Evolutionary conservation across 2,329 filamentous ascomycete genomes (phyloP), one percentile per base, ranked within the genome.

Genomic region (Colletotrichum navitas): DNA sequence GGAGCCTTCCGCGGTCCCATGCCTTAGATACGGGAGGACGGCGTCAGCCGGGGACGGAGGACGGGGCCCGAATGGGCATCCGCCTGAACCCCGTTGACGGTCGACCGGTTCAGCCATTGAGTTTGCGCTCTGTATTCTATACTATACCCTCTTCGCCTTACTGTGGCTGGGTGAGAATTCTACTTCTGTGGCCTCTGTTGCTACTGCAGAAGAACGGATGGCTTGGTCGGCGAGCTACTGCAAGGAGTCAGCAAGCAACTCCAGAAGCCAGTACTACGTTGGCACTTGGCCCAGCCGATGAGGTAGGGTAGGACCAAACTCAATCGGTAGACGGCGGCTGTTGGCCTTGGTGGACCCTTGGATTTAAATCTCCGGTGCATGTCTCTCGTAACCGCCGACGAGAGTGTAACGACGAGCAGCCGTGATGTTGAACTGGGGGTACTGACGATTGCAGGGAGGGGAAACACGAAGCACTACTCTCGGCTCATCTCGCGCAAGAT

Each of bases 1-100:
- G 65, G 54, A 71, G 34, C 59, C 56, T 66, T 71, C 65, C 69
- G 52, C 47, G 65, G 65, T 71, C 51, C 65, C 59, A 71, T 68
- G 47, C 54, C 68, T 60, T 60, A 29, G 29, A 49, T 71, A 71
- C 69, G 65, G 65, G 54, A 68, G 39, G 36, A 41, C 65, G 65
- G 47, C 36, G 65, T 21, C 45, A 36, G 63, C 68, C 45, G 52
- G 64, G 64, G 58, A 49, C 68, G 65, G 68, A 45, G 56, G n/a
- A 71, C 47, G 65, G 52, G 59, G 24, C 65, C 69, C 60, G 36
- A 69, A 63, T 69, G 49, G 65, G 65, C 45, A 60, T 49, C 52
- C 58, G 59, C 51, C 58, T 45, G 68, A 68, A 54, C 59, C 59
- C 32, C 26, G 45, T 63, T 29, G 29, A 54, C 32, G 34, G 51